phyloP scores from a whole-genome alignment of 106 monocot genomes.

The Acorus gramineus region DNA sequence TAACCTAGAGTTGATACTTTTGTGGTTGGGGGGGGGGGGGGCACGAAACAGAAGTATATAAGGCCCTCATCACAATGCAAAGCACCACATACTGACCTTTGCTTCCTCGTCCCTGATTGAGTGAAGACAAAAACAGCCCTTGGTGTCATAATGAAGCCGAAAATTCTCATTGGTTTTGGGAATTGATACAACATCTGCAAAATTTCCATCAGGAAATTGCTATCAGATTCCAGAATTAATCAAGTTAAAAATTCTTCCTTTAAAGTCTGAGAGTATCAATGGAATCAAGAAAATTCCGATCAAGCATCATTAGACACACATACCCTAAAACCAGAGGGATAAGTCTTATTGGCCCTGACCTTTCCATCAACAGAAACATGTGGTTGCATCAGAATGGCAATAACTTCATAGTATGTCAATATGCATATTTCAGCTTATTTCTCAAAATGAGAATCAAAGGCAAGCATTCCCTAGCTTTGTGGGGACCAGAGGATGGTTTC shows the following conservation, averaged over 20 bases:
- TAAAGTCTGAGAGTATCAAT: not conserved
- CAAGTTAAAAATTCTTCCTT: too few species aligned
- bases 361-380: constrained; percentile 73
- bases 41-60: too few species aligned
- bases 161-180: constrained; percentile 87
- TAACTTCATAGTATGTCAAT: constrained; percentile 65
- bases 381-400: constrained; percentile 75
- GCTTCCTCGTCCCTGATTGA: constrained; percentile 74
- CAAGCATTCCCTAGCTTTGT: constrained; percentile 77
- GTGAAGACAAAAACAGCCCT: constrained; percentile 78
- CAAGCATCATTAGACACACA: not conserved
- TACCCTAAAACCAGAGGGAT: constrained; percentile 96
- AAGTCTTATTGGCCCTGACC: constrained; percentile 82
- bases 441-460: constrained; percentile 81
- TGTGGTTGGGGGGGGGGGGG: too few species aligned
- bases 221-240: too few species aligned
- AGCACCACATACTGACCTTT: constrained; percentile 25
- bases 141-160: constrained; percentile 77
- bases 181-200: constrained; percentile 71
- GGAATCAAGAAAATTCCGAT: not conserved
- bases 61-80: too few species aligned
- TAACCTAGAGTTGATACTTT: too few species aligned
- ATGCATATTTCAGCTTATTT: constrained; percentile 79
- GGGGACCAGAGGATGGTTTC: constrained; percentile 91
- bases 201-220: too few species aligned